Evolutionary conservation across 768 basidiomycete species (phyloP).

Genomic region (Imleria badia): DNA sequence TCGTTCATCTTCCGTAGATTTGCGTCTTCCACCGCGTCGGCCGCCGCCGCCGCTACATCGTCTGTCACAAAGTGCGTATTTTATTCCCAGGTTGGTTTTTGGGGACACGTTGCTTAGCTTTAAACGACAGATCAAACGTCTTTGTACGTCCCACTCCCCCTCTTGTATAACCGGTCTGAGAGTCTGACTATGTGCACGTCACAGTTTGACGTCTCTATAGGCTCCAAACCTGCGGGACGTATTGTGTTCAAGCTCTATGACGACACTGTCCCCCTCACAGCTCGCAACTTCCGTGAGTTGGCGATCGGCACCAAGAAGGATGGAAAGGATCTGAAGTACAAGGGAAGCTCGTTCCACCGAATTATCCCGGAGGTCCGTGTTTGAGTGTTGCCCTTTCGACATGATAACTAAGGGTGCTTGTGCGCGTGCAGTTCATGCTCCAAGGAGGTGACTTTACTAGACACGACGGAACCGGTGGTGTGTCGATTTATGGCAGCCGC

Average conservation of each 20-base stretch:
- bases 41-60: conserved; percentile 15
- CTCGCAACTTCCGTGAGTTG: conserved; percentile 80
- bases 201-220: conserved; percentile 68
- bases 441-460: conserved; percentile 87
- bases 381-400: not conserved
- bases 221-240: conserved; percentile 58
- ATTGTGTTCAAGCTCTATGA: conserved; percentile 85
- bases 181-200: not conserved
- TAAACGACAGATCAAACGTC: conserved; percentile 19
- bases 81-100: not conserved
- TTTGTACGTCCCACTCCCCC: conserved; percentile 32
- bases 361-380: conserved; percentile 60
- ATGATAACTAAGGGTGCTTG: not conserved
- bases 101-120: not conserved
- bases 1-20: conserved; percentile 53
- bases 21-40: conserved; percentile 46
- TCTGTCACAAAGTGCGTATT: conserved; percentile 16
- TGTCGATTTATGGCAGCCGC: conserved; percentile 81
- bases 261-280: conserved; percentile 77
- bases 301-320: conserved; percentile 45
- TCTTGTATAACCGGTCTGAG: not conserved
- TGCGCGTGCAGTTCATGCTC: conserved; percentile 64
- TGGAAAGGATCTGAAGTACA: conserved; percentile 70
- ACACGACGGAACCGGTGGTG: conserved; percentile 76
- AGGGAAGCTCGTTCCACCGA: conserved; percentile 67